Evolutionary conservation across 441 rosid species (phyloP), one percentile per base, ranked within the genome.

Genomic region (Gossypium davidsonii): DNA sequence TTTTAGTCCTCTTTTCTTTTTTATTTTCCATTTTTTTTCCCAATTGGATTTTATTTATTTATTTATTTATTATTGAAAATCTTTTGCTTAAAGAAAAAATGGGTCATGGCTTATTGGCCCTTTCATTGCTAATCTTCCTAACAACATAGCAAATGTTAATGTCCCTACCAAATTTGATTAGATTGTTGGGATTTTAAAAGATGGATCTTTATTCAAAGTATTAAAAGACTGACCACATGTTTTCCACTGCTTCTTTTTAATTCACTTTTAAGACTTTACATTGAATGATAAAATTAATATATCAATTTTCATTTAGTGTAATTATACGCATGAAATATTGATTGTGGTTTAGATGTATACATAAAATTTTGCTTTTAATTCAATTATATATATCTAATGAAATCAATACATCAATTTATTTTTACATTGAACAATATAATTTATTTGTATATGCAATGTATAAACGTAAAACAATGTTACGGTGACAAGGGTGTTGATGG

Each of bases 131-230:
- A 10, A 9, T 6, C 28, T 56, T 56, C 31, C n/a, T 28, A 11
- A 56, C 61, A 21, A 11, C 31, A 56, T 56, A 56, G 60, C 26
- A 56, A 56, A 20, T 20, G 60, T 21, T 56, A 9, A 21, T 28
- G 34, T 23, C 15, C 62, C 62, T 58, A 58, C 71, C 71, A 2
- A 9, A 6, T 48, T 46, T 48, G 39, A 48, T 48, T 25, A 14
- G 21, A 46, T 46, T 21, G 56, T 66, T 66, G 57, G 39, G 70
- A 7, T 46, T 66, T 66, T 23, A 67, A 67, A 17, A 67, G 21
- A 23, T 67, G 15, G 34, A 23, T n/a, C 23, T 44, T 65, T 44
- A 21, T 21, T 65, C 55, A 65, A 65, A 48, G 42, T n/a, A 56
- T 56, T 52, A 67, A 67, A 67, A 66, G 3, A 48, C 23, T 3